A percentile compares a stretch with the other conserved stretches of the same genome.
Evolutionary conservation across 495 filamentous ascomycete species (phyloP).

Genomic region (Tuber microsphaerosporum): DNA sequence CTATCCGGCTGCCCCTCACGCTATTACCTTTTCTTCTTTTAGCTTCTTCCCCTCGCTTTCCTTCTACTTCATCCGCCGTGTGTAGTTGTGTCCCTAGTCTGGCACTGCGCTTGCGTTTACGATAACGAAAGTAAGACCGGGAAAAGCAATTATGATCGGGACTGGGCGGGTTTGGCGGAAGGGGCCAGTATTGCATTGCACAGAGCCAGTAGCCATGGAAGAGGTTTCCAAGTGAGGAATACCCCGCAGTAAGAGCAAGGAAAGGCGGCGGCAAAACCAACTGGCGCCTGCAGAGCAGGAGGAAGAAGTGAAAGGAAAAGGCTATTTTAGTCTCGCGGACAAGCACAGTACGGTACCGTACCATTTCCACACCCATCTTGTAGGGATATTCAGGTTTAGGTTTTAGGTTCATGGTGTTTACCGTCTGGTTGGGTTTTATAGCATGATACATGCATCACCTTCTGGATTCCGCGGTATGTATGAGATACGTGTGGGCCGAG

Average conservation of each 20-base stretch:
- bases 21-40: background rate
- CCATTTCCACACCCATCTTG: background rate
- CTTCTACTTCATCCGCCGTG: background rate
- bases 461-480: background rate
- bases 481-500: background rate
- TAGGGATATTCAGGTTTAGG: background rate
- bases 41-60: background rate
- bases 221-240: background rate
- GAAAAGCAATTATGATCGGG: background rate
- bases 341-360: background rate
- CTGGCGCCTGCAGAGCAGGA: background rate
- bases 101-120: background rate
- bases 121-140: background rate
- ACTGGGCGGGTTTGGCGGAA: background rate
- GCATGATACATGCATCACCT: background rate
- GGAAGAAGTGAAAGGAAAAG: background rate
- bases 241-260: background rate
- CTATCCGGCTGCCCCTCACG: background rate
- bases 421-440: background rate
- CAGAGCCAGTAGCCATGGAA: background rate
- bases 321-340: background rate
- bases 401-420: background rate
- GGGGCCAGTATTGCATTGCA: background rate
- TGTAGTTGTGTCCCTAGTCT: background rate
- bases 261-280: background rate